Conservation (phyloP, 1,139 yeast species). For the Debaryomycetaceae sp. region DNA sequence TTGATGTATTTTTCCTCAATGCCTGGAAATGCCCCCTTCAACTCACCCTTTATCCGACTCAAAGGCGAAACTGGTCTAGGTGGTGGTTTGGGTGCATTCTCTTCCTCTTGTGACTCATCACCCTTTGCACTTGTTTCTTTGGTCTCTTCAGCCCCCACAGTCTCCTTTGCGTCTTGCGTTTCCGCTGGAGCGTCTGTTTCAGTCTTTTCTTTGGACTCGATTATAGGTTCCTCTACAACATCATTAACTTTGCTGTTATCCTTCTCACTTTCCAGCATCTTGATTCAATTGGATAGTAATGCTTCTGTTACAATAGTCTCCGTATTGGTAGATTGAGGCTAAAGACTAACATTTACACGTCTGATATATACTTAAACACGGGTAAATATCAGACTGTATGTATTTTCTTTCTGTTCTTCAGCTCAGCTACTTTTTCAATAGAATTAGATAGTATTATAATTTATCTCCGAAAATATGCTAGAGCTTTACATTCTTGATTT, state of each 20-base stretch:
- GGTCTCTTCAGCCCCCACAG: conserved; percentile 13
- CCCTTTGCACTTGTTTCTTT: conserved; percentile 8
- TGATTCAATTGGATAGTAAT: neutral
- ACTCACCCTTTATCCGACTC: conserved; percentile 48
- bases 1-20: conserved; percentile 67
- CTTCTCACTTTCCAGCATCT: neutral
- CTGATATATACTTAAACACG: conserved; percentile 2
- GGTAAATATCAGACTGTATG: conserved; percentile 2
- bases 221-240: conserved; percentile 3
- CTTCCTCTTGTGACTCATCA: conserved; percentile 12
- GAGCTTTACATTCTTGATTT: conserved; percentile 49
- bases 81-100: conserved; percentile 60
- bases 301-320: conserved; percentile 5
- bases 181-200: conserved; percentile 5
- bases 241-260: conserved; percentile 1
- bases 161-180: conserved; percentile 10
- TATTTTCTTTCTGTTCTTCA: conserved; percentile 10
- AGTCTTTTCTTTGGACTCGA: conserved; percentile 6
- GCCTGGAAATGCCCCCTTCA: conserved; percentile 80
- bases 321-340: conserved; percentile 8
- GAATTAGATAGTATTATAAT: conserved; percentile 22
- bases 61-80: conserved; percentile 64
- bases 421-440: no score
- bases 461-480: conserved; percentile 52
- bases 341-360: neutral